Evolutionary conservation across 495 filamentous ascomycete genomes (phyloP).

Genomic region (Aspergillus affinis): DNA sequence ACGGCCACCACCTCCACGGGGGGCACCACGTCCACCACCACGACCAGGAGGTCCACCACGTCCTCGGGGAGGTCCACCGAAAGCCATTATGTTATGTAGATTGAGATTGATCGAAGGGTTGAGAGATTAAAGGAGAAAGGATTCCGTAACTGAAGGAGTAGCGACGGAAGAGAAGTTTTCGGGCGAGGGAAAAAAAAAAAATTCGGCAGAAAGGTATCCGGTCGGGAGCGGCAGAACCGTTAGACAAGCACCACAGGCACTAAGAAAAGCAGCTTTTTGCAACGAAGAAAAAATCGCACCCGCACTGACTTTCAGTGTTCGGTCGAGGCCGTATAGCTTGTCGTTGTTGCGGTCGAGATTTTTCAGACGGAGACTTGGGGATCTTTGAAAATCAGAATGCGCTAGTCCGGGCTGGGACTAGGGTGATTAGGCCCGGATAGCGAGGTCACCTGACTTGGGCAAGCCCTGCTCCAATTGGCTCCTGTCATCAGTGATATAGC

Average conservation of each 20-base stretch:
- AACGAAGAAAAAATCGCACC: constrained; percentile 22
- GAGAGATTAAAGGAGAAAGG: constrained; percentile 12
- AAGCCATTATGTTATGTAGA: constrained; percentile 38
- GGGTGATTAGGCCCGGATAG: constrained; percentile 24
- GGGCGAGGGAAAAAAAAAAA: constrained; percentile 14
- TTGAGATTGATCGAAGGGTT: constrained; percentile 22
- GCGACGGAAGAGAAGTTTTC: constrained; percentile 11
- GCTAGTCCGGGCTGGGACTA: constrained; percentile 34
- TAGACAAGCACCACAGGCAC: constrained; percentile 12
- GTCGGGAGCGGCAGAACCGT: constrained; percentile 11
- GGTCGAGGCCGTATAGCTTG: constrained; percentile 43
- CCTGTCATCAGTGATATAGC: no score
- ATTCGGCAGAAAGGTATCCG: constrained; percentile 7
- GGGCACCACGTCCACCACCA: constrained; percentile 24
- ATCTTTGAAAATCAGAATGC: constrained; percentile 49
- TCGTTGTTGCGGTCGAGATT: constrained; percentile 47
- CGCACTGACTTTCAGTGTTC: constrained; percentile 28
- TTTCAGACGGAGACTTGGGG: constrained; percentile 42
- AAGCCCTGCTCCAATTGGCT: constrained; percentile 28
- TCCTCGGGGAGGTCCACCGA: constrained; percentile 41
- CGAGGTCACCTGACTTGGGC: constrained; percentile 34
- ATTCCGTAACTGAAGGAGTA: constrained; percentile 10
- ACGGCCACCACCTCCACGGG: constrained; percentile 25
- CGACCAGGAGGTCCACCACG: constrained; percentile 22
- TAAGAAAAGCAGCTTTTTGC: constrained; percentile 24